phyloP scores from a whole-genome alignment of 768 basidiomycete species.

The Suillus bovinus region DNA sequence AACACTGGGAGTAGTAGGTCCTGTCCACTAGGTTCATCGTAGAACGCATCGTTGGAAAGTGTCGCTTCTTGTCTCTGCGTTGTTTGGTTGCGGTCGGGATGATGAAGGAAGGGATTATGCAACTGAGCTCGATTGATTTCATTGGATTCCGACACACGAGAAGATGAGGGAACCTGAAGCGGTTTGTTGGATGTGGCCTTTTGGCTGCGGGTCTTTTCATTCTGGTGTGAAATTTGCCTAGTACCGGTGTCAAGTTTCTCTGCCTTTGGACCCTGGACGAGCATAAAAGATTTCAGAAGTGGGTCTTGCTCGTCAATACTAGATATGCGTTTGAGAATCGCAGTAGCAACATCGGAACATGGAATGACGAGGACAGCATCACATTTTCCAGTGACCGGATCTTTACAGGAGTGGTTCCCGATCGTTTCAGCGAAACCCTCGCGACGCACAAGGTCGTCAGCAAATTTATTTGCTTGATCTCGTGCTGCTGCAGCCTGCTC shows the following conservation, averaged over 20 bases:
- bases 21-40: no score
- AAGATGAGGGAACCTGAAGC: no score
- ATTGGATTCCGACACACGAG: accelerated
- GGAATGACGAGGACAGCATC: neutral
- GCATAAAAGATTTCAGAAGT: neutral
- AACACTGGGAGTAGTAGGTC: no score
- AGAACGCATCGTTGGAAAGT: no score
- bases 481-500: neutral
- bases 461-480: neutral
- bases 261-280: neutral
- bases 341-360: neutral
- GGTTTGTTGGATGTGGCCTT: no score
- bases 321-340: neutral
- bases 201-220: neutral
- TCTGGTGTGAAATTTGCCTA: neutral
- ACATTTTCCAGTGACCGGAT: neutral
- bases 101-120: neutral
- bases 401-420: neutral
- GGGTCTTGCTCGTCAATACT: no score
- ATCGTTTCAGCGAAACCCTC: neutral
- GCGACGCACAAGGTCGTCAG: neutral
- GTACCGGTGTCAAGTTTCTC: neutral
- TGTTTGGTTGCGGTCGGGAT: no score
- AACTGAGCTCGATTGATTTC: accelerated
- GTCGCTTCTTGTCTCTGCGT: no score